phyloP scores from a whole-genome alignment of 2,329 filamentous ascomycete genomes.

The Ceratocystis destructans region DNA sequence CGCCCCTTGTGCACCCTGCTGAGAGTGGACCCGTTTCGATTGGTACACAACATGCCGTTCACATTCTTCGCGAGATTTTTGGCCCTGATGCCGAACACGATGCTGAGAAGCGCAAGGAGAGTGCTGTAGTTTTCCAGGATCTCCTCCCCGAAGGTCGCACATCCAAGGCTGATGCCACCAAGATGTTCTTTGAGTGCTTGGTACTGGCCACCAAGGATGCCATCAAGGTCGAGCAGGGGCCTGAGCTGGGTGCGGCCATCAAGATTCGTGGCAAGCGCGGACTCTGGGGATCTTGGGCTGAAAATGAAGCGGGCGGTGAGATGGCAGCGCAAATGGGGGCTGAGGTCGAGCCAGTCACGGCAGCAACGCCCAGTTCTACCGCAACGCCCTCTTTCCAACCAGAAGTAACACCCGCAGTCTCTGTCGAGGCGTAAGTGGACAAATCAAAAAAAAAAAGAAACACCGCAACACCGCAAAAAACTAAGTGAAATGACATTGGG shows the following conservation, averaged over 20 bases:
- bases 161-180: conserved; percentile 80
- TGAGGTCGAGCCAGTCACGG: conserved; percentile 22
- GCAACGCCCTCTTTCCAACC: not conserved
- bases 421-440: conserved; percentile 18
- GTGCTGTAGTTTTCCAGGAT: conserved; percentile 76
- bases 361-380: not conserved
- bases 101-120: conserved; percentile 59
- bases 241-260: conserved; percentile 64
- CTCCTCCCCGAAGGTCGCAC: conserved; percentile 71
- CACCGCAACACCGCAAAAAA: not conserved
- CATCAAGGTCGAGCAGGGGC: conserved; percentile 83
- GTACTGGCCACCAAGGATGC: conserved; percentile 96
- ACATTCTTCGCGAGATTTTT: conserved; percentile 81
- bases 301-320: conserved; percentile 54
- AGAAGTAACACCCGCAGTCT: conserved; percentile 14
- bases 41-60: conserved; percentile 89
- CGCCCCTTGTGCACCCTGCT: conserved; percentile 61
- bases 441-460: not conserved
- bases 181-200: conserved; percentile 98
- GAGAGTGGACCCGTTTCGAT: conserved; percentile 79
- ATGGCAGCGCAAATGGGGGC: conserved; percentile 39
- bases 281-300: conserved; percentile 96
- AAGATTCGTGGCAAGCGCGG: conserved; percentile 79
- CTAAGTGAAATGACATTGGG: conserved; percentile 1
- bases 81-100: conserved; percentile 56